Percentiles rank a stretch among this genome's conserved stretches.
These are phyloP conservation scores for Leccinum longicurvipes DNA, from an alignment of 768 basidiomycete genomes.

Conservation along the genomic window DNA sequence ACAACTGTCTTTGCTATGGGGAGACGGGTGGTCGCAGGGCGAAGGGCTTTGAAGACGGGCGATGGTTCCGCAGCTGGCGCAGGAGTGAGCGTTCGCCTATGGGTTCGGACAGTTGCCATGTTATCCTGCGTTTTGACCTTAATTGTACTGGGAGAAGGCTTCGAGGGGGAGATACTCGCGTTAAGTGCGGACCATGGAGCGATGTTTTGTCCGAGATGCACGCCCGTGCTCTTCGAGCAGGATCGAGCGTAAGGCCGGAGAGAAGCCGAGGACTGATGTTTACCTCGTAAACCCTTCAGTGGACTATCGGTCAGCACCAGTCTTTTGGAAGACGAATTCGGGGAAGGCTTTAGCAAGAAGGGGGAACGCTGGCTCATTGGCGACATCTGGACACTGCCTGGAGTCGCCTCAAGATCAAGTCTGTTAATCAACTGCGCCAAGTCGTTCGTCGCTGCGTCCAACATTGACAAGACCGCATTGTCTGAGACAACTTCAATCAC, in stretches of 20 bases:
- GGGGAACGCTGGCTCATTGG: slow-evolving; percentile 34
- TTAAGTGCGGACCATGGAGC: slow-evolving; percentile 58
- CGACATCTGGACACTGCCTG: slow-evolving; percentile 48
- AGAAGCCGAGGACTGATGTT: slow-evolving; percentile 43
- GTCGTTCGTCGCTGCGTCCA: slow-evolving; percentile 80
- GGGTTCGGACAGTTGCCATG: slow-evolving; percentile 28
- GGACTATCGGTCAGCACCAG: slow-evolving; percentile 35
- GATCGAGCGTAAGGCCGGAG: slow-evolving; percentile 48
- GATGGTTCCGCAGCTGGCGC: slow-evolving; percentile 55
- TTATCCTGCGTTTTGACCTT: slow-evolving; percentile 27
- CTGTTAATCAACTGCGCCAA: slow-evolving; percentile 73
- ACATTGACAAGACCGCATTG: slow-evolving; percentile 58
- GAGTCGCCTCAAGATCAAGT: slow-evolving; percentile 81
- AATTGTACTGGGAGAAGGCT: slow-evolving; percentile 23
- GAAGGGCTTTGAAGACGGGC: slow-evolving; percentile 57
- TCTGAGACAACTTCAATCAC: slow-evolving; percentile 14
- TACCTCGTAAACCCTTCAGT: slow-evolving; percentile 32
- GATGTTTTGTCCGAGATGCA: slow-evolving; percentile 52
- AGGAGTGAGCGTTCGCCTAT: slow-evolving; percentile 57
- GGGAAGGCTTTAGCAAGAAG: slow-evolving; percentile 13
- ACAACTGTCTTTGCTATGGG: slow-evolving; percentile 17
- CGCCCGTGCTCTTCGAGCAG: slow-evolving; percentile 17
- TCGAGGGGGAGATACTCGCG: slow-evolving; percentile 37
- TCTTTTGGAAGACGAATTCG: slow-evolving; percentile 34
- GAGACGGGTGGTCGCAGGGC: slow-evolving; percentile 41